Evolutionary conservation across 2,329 filamentous ascomycete species (phyloP).

Genomic region (Fusarium neocosmosporiellum): DNA sequence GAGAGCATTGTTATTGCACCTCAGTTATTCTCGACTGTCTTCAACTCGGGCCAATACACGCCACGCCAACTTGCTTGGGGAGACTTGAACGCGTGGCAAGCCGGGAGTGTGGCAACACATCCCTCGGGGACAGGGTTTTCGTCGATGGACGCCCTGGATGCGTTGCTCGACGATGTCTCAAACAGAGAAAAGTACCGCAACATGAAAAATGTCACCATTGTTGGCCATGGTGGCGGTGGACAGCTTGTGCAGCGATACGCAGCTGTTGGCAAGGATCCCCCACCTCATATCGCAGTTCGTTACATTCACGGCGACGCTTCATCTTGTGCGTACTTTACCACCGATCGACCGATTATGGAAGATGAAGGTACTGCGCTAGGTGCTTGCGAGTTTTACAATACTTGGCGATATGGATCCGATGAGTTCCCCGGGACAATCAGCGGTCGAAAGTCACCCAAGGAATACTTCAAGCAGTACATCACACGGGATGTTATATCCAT

Average conservation of each 20-base stretch:
- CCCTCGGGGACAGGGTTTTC: not conserved
- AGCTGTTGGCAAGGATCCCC: not conserved
- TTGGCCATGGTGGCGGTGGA: not conserved
- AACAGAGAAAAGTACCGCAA: not conserved
- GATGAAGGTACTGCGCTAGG: not conserved
- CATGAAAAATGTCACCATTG: not conserved
- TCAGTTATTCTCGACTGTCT: not conserved
- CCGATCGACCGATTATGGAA: not conserved
- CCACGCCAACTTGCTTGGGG: not conserved
- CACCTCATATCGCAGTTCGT: not conserved
- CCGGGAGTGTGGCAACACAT: not conserved
- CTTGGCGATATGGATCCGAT: constrained; percentile 12
- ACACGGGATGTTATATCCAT: not conserved
- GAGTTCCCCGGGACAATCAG: not conserved
- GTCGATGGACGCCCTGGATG: not conserved
- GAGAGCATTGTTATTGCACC: not conserved
- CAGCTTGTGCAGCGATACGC: not conserved
- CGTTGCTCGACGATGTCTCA: not conserved
- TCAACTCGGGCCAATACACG: not conserved
- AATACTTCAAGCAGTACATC: not conserved
- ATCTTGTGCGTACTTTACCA: not conserved
- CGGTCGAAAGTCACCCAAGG: not conserved
- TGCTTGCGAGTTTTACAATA: not conserved
- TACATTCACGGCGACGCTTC: not conserved
- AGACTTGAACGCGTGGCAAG: not conserved